phyloP scores from a whole-genome alignment of 2,329 filamentous ascomycete genomes.

The Colletotrichum sp. region DNA sequence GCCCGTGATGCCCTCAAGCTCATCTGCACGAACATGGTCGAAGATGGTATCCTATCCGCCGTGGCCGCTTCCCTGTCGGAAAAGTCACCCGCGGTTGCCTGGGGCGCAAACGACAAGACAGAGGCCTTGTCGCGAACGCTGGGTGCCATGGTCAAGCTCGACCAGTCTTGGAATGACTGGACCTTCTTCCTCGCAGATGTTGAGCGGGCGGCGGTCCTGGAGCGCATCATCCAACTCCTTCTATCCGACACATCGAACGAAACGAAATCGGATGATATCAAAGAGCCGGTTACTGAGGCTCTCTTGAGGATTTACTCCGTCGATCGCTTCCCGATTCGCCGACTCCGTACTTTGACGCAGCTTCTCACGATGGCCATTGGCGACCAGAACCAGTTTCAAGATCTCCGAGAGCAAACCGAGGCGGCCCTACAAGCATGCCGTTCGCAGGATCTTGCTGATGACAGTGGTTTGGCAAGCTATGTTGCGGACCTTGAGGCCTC shows the following conservation, averaged over 20 bases:
- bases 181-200: conserved; percentile 55
- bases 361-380: conserved; percentile 56
- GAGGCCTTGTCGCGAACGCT: conserved; percentile 63
- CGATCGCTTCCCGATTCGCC: conserved; percentile 56
- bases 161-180: conserved; percentile 62
- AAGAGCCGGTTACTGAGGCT: conserved; percentile 50
- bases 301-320: conserved; percentile 55
- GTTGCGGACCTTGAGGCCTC: conserved; percentile 54
- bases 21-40: conserved; percentile 67
- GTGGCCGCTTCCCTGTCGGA: conserved; percentile 56
- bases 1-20: conserved; percentile 63
- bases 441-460: conserved; percentile 46
- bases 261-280: conserved; percentile 36
- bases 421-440: conserved; percentile 40
- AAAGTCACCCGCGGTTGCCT: conserved; percentile 56
- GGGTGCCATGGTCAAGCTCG: conserved; percentile 64
- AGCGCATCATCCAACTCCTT: conserved; percentile 63
- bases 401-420: conserved; percentile 44
- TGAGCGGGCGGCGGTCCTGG: conserved; percentile 63
- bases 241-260: conserved; percentile 36
- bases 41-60: conserved; percentile 59
- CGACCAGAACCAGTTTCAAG: conserved; percentile 40
- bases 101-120: conserved; percentile 55
- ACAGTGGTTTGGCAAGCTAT: conserved; percentile 48
- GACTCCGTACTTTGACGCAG: conserved; percentile 56